A percentile compares a stretch with the other conserved stretches of the same genome.
phyloP scores from a whole-genome alignment of 2,329 filamentous ascomycete species.

The Proliferodiscus dingleyae region DNA sequence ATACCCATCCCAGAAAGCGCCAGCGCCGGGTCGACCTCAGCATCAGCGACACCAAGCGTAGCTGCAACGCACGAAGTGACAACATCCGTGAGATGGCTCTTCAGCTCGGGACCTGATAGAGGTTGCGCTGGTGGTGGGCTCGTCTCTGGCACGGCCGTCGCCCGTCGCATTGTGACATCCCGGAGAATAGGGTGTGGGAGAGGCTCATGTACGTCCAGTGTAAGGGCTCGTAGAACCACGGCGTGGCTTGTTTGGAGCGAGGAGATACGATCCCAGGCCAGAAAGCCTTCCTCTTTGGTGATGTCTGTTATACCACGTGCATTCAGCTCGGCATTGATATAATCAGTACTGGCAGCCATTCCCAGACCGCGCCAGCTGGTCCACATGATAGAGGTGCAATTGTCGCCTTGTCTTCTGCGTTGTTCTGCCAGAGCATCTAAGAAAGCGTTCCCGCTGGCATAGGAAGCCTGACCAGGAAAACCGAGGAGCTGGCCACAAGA shows the following conservation, averaged over 20 bases:
- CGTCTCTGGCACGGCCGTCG: constrained; percentile 6
- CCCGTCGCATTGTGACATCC: constrained; percentile 23
- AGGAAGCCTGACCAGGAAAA: constrained; percentile 38
- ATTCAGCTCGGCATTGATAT: constrained; percentile 37
- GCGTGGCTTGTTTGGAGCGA: constrained; percentile 35
- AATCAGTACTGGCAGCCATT: constrained; percentile 34
- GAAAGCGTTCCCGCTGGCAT: constrained; percentile 40
- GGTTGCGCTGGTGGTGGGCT: background rate
- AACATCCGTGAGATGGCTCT: constrained; percentile 27
- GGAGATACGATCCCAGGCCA: constrained; percentile 37
- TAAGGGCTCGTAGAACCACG: constrained; percentile 33
- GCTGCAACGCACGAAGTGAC: constrained; percentile 28
- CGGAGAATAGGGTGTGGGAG: constrained; percentile 25
- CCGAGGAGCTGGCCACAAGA: constrained; percentile 29
- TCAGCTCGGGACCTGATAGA: constrained; percentile 26
- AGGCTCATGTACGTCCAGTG: constrained; percentile 32
- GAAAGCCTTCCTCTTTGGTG: constrained; percentile 37
- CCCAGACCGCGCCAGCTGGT: constrained; percentile 39
- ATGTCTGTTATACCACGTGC: constrained; percentile 40
- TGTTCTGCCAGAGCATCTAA: constrained; percentile 31
- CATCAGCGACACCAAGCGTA: background rate
- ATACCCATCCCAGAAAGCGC: constrained; percentile 33
- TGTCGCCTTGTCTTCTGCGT: constrained; percentile 34
- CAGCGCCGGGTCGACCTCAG: constrained; percentile 14
- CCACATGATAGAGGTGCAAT: constrained; percentile 39